Base-by-base conservation (phyloP, 2,329 filamentous ascomycete genomes). In the Coleophoma eucalyptorum region DNA sequence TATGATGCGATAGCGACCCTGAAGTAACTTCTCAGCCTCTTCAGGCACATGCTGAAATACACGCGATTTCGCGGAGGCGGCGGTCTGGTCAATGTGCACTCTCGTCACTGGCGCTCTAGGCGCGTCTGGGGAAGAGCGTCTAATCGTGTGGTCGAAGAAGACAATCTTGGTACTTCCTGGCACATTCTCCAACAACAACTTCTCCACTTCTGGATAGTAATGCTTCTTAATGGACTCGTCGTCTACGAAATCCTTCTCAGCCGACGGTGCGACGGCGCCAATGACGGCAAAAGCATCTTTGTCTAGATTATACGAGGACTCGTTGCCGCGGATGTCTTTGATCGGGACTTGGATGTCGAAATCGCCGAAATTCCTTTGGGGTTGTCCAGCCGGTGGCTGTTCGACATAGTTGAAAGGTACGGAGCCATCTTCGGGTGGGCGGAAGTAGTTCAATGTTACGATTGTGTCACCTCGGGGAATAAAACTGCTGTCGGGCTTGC, bases 71-170 rank as follows among this genome's bases (percentile, higher is more conserved):
- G 87, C 84, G 0, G 87, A 86, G 15, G 67, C 67, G 6, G 79
- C 69, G 0, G 90, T 94, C 70, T 96, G 91, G 67, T 96, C 91
- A 55, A 96, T 87, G 68, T 96, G 91, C 0, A 88, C 88, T 38
- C 80, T 69, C 12, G 75, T 80, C 0, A 95, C 90, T 2, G 91
- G 90, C 1, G 72, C 74, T 44, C 90, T 81, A n/a, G 69, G 67
- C 0, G 87, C 79, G 48, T 73, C 68, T 0, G 83, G 78, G 2
- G 69, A 65, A 11, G 81, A 74, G 40, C 87, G 81, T n/a, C 91
- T 86, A 66, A 96, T 82, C 7, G 90, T 96, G 72, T 96, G 89
- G 74, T 96, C 90, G 70, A 96, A 96, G 64, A 96, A 72, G 58
- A 89, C 73, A 31, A 96, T 74, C 4, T 78, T 76, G 50, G 80